Base-by-base conservation (phyloP, 1,284 basidiomycete species). In the Anthracocystis walkeri region DNA sequence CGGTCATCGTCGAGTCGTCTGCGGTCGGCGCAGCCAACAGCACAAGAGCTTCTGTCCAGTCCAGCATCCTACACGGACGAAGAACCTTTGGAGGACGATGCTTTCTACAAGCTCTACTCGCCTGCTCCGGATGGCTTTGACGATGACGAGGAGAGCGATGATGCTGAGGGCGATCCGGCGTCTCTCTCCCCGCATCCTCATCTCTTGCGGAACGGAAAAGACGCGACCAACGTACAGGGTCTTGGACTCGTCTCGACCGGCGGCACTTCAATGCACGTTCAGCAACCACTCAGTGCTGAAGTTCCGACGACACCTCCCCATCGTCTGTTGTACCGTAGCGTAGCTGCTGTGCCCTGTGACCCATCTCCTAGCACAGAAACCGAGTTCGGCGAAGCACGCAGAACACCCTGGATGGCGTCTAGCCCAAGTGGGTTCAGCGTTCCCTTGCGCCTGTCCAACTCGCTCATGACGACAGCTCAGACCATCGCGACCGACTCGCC, bases 61-160 rank as follows among this genome's bases (percentile, higher is more conserved):
- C 57, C 63, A 11, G 63, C 29, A 18, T 69, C 66, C 0, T 56
- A 48, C 41, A 54, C 72, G 4, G 72, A 75, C 25, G 62, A 75
- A 10, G 72, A 75, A 23, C 40, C 65, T 0, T 33, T 75, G 45
- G 72, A 75, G 45, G 72, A 75, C 33, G 72, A 75, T 12, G 72
- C 66, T 1, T 75, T 69, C 52, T 75, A 75, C 55, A 41, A 75
- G 63, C 66, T 75, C 35, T 75, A 75, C 56, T 75, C 72, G 7
- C 72, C 72, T 12, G 71, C 50, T 18, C 33, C 63, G n/a, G 52
- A 49, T 27, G 61, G 27, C 35, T 56, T 40, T n/a, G 65, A 69
- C 10, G 65, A 69, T 10, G 72, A 66, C 12, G 62, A 68, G 14
- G 72, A 68, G 23, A 62, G 51, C 31, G 66, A 63, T 31, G 54